Evolutionary conservation across 495 filamentous ascomycete genomes (phyloP).

Genomic region (Astrocystis sublimbata): DNA sequence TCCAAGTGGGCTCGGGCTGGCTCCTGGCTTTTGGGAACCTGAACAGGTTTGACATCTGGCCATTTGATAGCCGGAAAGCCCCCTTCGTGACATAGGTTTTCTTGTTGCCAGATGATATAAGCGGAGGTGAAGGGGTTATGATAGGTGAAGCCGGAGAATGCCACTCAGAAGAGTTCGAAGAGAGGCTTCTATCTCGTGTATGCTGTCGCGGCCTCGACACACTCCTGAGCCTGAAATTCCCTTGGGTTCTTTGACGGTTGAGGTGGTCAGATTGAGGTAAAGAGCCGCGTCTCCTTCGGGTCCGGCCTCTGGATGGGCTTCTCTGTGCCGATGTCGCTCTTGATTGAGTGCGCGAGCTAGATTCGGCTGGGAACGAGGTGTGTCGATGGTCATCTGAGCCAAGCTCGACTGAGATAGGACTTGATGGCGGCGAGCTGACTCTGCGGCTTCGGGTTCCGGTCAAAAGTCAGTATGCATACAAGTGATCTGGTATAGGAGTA

Average conservation of each 20-base stretch:
- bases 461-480: background rate
- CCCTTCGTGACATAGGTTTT: conserved; percentile 19
- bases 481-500: background rate
- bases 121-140: no score
- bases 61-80: conserved; percentile 22
- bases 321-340: background rate
- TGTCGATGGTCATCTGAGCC: background rate
- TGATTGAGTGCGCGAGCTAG: background rate
- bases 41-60: conserved; percentile 16
- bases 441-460: background rate
- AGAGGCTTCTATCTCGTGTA: background rate
- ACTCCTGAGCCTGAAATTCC: background rate
- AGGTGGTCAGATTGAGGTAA: background rate
- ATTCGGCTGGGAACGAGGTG: background rate
- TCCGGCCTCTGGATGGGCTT: background rate
- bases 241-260: background rate
- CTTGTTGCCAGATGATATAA: no score
- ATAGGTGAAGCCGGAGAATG: no score
- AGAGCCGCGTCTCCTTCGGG: conserved; percentile 4
- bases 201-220: background rate
- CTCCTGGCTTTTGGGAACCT: conserved; percentile 23
- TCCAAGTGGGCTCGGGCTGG: conserved; percentile 25
- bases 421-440: background rate
- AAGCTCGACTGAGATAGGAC: background rate
- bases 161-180: no score